Conservation (phyloP, 78 protist species). For the Protostelium mycophagum region DNA sequence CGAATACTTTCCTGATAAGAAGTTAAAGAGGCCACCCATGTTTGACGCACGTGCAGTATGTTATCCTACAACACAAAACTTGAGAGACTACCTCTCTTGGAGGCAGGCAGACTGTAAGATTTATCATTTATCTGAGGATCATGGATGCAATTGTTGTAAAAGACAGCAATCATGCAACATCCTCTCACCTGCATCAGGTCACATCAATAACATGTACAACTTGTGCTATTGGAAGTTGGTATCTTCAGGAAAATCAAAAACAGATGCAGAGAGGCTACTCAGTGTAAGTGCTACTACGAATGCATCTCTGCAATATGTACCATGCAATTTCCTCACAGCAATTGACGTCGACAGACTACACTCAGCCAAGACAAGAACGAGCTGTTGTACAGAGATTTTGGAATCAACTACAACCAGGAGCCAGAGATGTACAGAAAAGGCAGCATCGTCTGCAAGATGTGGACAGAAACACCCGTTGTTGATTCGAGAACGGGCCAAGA, state of each 20-base stretch:
- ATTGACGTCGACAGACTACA: slow-evolving; percentile 31
- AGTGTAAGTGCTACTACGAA: slow-evolving; percentile 13
- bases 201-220: slow-evolving; percentile 87
- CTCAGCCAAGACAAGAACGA: slow-evolving; percentile 78
- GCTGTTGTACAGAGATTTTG: slow-evolving; percentile 67
- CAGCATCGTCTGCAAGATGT: slow-evolving; percentile 37
- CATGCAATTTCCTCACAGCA: background rate
- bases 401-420: slow-evolving; percentile 69
- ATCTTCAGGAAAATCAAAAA: slow-evolving; percentile 39
- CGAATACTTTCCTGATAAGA: slow-evolving; percentile 36
- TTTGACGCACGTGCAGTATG: slow-evolving; percentile 88
- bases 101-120: slow-evolving; percentile 72
- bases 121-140: background rate
- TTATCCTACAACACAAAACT: slow-evolving; percentile 71
- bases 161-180: background rate
- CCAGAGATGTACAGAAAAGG: slow-evolving; percentile 80
- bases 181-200: slow-evolving; percentile 55
- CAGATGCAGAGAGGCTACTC: slow-evolving; percentile 52
- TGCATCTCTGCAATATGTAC: background rate
- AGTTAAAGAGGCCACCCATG: slow-evolving; percentile 70
- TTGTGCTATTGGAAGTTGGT: slow-evolving; percentile 84
- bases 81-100: slow-evolving; percentile 77
- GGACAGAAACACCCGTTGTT: slow-evolving; percentile 6
- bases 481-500: slow-evolving; percentile 14
- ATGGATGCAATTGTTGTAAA: background rate